phyloP scores from a whole-genome alignment of 768 basidiomycete genomes.

The Dioszegia crocea region DNA sequence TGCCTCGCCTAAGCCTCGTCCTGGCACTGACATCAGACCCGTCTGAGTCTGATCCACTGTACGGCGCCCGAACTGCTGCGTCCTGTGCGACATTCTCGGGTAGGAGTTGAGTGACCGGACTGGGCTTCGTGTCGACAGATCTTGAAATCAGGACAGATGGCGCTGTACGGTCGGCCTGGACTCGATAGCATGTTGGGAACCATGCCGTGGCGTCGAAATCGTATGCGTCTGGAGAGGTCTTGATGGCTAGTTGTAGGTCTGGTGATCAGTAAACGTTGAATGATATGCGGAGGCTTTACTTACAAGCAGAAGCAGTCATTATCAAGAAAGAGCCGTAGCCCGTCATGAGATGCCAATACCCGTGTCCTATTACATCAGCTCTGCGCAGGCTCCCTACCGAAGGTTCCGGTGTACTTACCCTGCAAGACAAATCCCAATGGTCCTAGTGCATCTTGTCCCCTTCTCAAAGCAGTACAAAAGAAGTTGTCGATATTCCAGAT shows the following conservation, averaged over 20 bases:
- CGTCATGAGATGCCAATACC: constrained; percentile 46
- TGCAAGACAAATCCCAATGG: constrained; percentile 36
- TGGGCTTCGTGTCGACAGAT: too few species aligned
- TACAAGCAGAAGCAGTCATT: constrained; percentile 39
- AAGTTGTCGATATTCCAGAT: constrained; percentile 80
- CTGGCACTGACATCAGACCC: background rate
- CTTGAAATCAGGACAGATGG: too few species aligned
- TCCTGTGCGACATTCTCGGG: background rate
- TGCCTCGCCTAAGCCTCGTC: background rate
- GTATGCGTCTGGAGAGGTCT: constrained; percentile 28
- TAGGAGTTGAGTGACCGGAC: too few species aligned
- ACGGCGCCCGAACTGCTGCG: too few species aligned
- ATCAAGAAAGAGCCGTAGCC: constrained; percentile 40
- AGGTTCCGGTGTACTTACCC: constrained; percentile 18
- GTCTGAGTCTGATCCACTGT: background rate
- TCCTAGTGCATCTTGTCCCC: constrained; percentile 16
- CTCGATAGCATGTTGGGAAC: constrained; percentile 17
- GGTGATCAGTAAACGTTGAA: background rate
- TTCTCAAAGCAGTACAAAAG: constrained; percentile 56
- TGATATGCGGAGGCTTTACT: too few species aligned
- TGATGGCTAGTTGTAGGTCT: constrained; percentile 35
- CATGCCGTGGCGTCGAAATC: constrained; percentile 19
- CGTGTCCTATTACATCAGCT: constrained; percentile 19
- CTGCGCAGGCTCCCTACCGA: background rate
- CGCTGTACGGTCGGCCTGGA: background rate